Evolutionary conservation across 164 flowering plant genomes (phyloP), one percentile per base, ranked within the genome.

Genomic region (Stephania cephalantha): DNA sequence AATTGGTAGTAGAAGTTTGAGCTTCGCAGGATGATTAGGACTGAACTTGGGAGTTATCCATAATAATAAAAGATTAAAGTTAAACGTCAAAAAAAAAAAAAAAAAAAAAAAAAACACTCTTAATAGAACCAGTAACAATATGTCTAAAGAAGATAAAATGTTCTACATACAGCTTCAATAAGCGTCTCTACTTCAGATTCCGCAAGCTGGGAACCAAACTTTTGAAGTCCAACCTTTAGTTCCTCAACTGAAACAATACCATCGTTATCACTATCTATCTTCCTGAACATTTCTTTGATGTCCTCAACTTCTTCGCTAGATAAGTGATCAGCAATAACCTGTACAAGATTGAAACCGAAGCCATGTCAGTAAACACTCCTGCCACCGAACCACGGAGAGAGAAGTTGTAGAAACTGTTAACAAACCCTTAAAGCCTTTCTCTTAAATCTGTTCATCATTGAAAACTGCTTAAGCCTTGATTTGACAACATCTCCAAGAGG

Each of bases 381-480:
- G 11, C n/a, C 64, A 22, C 29, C 18, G 12, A 31, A 48, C 72
- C 65, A 55, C 15, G 72, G n/a, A 46, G 58, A 72, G 58, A 18
- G 71, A 46, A 30, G 66, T 13, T 9, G 17, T n/a, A 20, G 58
- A 18, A 50, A 35, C 58, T 15, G 53, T 70, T 12, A 74, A 87
- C 95, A 58, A 71, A 93, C 98, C 95, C 92, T 84, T 66, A 93
- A 79, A 53, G 98, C 98, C 77, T 86, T 91, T 80, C 92, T 91
- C 84, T 93, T 93, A 83, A 93, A 93, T 79, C 97, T 88, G 82
- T 93, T 93, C 95, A 93, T 89, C 92, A 93, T 80, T 20, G 98
- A 91, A 81, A 93, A 93, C 84, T 93, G 98, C 86, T 91, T 91
- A 22, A 93, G 90, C 84, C 98, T 88, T 69, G 98, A 85, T 80